Conservation (phyloP, 2,329 filamentous ascomycete genomes). For the Aphanoascus verrucosus region DNA sequence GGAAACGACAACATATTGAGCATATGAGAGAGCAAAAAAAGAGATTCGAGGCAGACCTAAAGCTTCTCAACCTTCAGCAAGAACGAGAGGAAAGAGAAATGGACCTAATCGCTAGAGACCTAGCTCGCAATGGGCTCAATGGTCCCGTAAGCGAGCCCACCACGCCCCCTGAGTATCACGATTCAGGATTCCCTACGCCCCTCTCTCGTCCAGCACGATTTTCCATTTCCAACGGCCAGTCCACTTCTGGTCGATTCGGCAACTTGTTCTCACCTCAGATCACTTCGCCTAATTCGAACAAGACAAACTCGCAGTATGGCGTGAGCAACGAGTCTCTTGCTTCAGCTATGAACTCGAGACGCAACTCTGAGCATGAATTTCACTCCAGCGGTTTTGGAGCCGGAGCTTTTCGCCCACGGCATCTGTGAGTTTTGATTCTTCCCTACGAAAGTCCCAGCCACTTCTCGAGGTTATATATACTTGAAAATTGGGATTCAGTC, state of each 20-base stretch:
- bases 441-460: neutral
- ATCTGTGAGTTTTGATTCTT: slow-evolving; percentile 57
- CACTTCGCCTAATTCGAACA: slow-evolving; percentile 54
- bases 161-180: slow-evolving; percentile 85
- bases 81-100: slow-evolving; percentile 74
- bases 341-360: slow-evolving; percentile 73
- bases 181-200: slow-evolving; percentile 66
- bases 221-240: slow-evolving; percentile 77
- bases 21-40: slow-evolving; percentile 78
- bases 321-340: neutral
- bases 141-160: slow-evolving; percentile 89
- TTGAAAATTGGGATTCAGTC: neutral
- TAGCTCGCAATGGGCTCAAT: slow-evolving; percentile 47
- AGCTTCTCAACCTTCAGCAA: slow-evolving; percentile 75
- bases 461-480: neutral
- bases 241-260: slow-evolving; percentile 59
- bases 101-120: slow-evolving; percentile 70
- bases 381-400: slow-evolving; percentile 52
- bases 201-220: slow-evolving; percentile 80
- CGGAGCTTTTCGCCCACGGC: slow-evolving; percentile 58
- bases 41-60: slow-evolving; percentile 85
- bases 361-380: slow-evolving; percentile 74
- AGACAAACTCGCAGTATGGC: slow-evolving; percentile 2
- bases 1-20: slow-evolving; percentile 88
- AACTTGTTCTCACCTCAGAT: slow-evolving; percentile 67